phyloP scores from a whole-genome alignment of 2,329 filamentous ascomycete genomes.

The Aspergillus oerlinghausenensis region DNA sequence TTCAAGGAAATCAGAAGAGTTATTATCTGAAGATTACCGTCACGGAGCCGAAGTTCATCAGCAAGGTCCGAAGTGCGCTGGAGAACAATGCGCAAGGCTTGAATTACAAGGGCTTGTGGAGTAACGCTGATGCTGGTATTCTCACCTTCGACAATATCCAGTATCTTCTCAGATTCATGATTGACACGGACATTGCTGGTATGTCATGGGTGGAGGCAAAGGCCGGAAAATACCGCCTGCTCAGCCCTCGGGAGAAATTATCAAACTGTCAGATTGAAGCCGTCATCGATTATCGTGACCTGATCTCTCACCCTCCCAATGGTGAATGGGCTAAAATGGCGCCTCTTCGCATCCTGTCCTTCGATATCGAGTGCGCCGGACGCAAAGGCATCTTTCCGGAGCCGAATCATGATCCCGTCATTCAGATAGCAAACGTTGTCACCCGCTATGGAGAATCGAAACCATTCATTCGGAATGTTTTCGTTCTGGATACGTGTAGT shows the following conservation, averaged over 20 bases:
- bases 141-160: constrained; percentile 95
- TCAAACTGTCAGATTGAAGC: constrained; percentile 98
- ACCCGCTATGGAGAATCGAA: constrained; percentile 93
- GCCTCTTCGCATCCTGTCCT: constrained; percentile 84
- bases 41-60: constrained; percentile 80
- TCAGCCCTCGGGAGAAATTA: constrained; percentile 63
- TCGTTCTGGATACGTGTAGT: constrained; percentile 88
- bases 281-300: constrained; percentile 71
- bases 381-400: constrained; percentile 97
- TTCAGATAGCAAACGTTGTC: constrained; percentile 96
- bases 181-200: constrained; percentile 86
- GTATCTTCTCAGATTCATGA: constrained; percentile 95
- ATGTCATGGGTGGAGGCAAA: constrained; percentile 97
- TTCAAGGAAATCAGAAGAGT: constrained; percentile 86
- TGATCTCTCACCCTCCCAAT: constrained; percentile 81
- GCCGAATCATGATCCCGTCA: constrained; percentile 84
- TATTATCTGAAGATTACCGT: constrained; percentile 93
- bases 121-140: constrained; percentile 62
- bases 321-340: constrained; percentile 99
- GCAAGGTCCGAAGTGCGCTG: constrained; percentile 68
- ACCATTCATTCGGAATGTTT: constrained; percentile 93
- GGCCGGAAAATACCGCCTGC: constrained; percentile 65
- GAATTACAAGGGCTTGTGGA: constrained; percentile 93
- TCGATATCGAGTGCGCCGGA: constrained; percentile 98
- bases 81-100: constrained; percentile 61